Conservation (phyloP, 306 rosid species). For the Lathyrus oleraceus region DNA sequence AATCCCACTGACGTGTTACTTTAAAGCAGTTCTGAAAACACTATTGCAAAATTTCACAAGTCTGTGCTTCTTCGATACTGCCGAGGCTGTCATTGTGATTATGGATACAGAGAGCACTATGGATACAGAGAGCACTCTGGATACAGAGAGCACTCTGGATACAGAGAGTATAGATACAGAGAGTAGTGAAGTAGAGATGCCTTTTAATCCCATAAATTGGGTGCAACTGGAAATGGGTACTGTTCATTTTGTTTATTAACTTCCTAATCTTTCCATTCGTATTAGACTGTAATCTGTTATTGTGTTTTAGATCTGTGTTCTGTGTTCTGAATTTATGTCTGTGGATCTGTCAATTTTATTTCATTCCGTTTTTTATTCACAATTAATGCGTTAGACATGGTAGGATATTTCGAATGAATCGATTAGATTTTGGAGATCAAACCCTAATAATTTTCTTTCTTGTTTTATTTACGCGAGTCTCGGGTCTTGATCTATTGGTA, state of each 20-base stretch:
- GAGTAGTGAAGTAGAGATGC: not conserved
- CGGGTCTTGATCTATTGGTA: not conserved
- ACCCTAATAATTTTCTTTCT: slow-evolving; percentile 10
- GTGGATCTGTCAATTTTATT: slow-evolving; percentile 26
- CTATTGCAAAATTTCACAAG: not conserved
- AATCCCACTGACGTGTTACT: not conserved
- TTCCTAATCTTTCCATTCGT: slow-evolving; percentile 4
- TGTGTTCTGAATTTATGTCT: slow-evolving; percentile 29
- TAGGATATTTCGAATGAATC: slow-evolving; percentile 21
- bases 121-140: too few species aligned
- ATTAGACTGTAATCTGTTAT: slow-evolving; percentile 14
- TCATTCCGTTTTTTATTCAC: slow-evolving; percentile 7
- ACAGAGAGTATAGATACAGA: too few species aligned
- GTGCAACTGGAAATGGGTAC: slow-evolving; percentile 22
- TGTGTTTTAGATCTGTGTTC: slow-evolving; percentile 1
- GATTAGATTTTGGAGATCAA: slow-evolving; percentile 20
- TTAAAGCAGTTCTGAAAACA: not conserved
- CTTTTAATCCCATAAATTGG: not conserved
- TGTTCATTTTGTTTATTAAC: slow-evolving; percentile 21
- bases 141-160: too few species aligned
- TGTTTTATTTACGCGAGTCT: slow-evolving; percentile 8
- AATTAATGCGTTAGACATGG: slow-evolving; percentile 19
- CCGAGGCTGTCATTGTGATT: not conserved
- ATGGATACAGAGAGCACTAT: not conserved
- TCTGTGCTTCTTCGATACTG: slow-evolving; percentile 21